Conservation (phyloP, 495 filamentous ascomycete genomes). For the Halenospora varia region DNA sequence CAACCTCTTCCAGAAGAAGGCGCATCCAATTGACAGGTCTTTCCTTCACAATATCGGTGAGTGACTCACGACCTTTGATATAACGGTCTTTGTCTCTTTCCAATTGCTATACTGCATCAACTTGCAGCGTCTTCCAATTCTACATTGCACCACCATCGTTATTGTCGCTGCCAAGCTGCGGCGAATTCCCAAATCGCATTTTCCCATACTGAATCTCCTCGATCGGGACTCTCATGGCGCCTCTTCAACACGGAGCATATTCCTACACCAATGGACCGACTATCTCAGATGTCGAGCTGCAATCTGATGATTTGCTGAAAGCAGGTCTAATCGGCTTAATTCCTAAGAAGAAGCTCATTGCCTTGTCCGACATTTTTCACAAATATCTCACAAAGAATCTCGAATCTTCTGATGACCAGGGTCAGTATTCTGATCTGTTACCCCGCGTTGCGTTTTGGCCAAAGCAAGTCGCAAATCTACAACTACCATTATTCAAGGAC, state of each 20-base stretch:
- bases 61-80: neutral
- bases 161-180: neutral
- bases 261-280: neutral
- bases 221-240: neutral
- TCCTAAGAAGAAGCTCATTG: too few species aligned
- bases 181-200: neutral
- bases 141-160: neutral
- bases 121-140: neutral
- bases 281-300: neutral
- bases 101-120: neutral
- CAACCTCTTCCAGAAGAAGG: neutral
- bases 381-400: neutral
- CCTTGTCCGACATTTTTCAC: neutral
- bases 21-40: neutral
- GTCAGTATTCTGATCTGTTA: too few species aligned
- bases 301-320: too few species aligned
- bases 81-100: neutral
- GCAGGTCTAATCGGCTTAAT: too few species aligned
- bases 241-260: neutral
- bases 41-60: neutral
- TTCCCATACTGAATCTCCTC: neutral
- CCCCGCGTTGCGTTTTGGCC: neutral
- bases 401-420: too few species aligned
- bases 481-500: conserved; percentile 1
- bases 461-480: neutral